A percentile compares a stretch with the other conserved stretches of the same genome.
Conservation (phyloP, 768 basidiomycete genomes). For the Suillus clintonianus region DNA sequence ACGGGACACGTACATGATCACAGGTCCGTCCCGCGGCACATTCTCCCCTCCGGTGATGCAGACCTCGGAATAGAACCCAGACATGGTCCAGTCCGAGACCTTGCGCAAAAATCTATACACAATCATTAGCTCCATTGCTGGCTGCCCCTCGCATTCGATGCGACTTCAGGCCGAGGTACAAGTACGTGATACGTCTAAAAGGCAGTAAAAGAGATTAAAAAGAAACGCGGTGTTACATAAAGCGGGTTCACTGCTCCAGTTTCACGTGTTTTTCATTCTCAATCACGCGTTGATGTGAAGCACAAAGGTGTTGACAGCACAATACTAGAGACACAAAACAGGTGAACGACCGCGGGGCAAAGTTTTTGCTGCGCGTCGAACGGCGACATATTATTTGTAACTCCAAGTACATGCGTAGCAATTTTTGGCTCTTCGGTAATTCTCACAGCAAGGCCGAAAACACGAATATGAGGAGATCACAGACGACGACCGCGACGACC, state of each 20-base stretch:
- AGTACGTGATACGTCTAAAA: not conserved
- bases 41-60: slow-evolving; percentile 59
- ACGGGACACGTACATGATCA: slow-evolving; percentile 52
- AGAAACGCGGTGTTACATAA: not conserved
- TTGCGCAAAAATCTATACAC: slow-evolving; percentile 61
- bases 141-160: not conserved
- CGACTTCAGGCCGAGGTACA: not conserved
- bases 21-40: slow-evolving; percentile 54
- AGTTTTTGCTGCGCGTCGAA: slow-evolving; percentile 78
- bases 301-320: slow-evolving; percentile 3
- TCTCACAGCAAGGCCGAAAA: slow-evolving; percentile 15
- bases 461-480: slow-evolving; percentile 35
- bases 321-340: slow-evolving; percentile 12
- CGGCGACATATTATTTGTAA: slow-evolving; percentile 70
- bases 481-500: slow-evolving; percentile 99
- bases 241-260: slow-evolving; percentile 1
- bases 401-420: slow-evolving; percentile 34
- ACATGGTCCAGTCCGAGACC: slow-evolving; percentile 61
- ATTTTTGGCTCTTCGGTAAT: slow-evolving; percentile 19
- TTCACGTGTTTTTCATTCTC: not conserved
- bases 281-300: slow-evolving; percentile 2
- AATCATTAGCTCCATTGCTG: slow-evolving; percentile 48
- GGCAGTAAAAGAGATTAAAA: no score
- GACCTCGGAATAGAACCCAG: slow-evolving; percentile 63
- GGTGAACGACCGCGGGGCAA: slow-evolving; percentile 78